Percentiles rank a stretch among this genome's conserved stretches.
Conservation (phyloP, 371 early-diverging fungal species). For the Rhizopus stolonifer region DNA sequence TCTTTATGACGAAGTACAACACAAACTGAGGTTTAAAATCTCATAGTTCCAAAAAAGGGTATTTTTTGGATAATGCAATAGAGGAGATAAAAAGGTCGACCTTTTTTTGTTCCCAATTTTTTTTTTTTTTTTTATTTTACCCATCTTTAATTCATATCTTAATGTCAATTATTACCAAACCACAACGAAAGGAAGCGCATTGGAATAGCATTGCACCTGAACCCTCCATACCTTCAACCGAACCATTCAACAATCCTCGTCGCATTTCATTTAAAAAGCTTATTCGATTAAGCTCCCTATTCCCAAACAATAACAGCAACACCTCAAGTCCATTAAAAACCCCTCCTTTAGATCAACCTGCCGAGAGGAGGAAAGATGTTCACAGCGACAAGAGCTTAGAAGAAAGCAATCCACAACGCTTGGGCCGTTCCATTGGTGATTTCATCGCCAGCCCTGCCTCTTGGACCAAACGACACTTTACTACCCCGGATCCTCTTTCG, state of each 20-base stretch:
- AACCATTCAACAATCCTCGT: background rate
- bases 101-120: no score
- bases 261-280: slow-evolving; percentile 10
- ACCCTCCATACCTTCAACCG: background rate
- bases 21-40: no score
- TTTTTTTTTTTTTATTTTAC: background rate
- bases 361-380: background rate
- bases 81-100: no score
- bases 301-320: slow-evolving; percentile 3
- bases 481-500: no score
- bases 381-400: slow-evolving; percentile 7
- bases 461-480: slow-evolving; percentile 25
- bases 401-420: slow-evolving; percentile 4
- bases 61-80: no score
- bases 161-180: background rate
- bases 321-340: slow-evolving; percentile 11
- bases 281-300: slow-evolving; percentile 12
- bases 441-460: slow-evolving; percentile 21
- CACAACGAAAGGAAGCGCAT: background rate
- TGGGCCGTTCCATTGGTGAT: slow-evolving; percentile 18
- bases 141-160: background rate
- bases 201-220: background rate
- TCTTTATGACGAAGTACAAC: no score
- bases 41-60: no score
- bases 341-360: background rate